Evolutionary conservation across 2,329 filamentous ascomycete genomes (phyloP), one percentile per base, ranked within the genome.

Genomic region (Diaporthe australafricana): DNA sequence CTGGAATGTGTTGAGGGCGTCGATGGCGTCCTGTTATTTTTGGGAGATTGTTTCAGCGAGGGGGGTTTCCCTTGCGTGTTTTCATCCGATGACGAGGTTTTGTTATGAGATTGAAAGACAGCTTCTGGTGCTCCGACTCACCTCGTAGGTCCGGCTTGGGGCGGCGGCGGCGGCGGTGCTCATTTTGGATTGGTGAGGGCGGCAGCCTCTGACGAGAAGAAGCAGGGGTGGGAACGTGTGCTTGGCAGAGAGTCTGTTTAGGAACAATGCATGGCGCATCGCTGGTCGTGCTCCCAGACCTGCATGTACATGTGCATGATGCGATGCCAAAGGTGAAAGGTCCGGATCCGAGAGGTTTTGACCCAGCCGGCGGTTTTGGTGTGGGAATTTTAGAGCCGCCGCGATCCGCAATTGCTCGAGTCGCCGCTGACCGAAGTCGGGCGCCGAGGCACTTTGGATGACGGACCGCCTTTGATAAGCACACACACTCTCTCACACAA

Each of bases 1-100:
- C 82, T 99, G 96, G 65, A 98, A 90, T 55, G 94, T 93, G 82
- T 98, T 98, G 79, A 98, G 89, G 48, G 93, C 90, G 76, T 91
- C 86, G 74, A 98, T 91, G 60, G 96, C 96, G 80, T 96, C 94
- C 94, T n/a, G n/a, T n/a, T n/a, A n/a, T n/a, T 97, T 42, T 20
- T 30, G 3, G 16, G 7, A 3, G 27, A 5, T 7, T 8, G 14
- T 70, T 17, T 69, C 45, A 63, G 55, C 16, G 35, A 32, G 22
- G 8, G 17, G 14, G 0, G 25, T 45, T 27, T 11, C 42, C 1
- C 12, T n/a, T 20, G 12, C 22, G 5, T 32, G n/a, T 27, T 3
- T 17, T 50, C 6, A 5, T 20, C 14, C 3, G 5, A 3, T 9
- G 47, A 27, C n/a, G 17, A 4, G n/a, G 16, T 2, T 7, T 48